Evolutionary conservation across 1,284 basidiomycete genomes (phyloP).

Genomic region (Peniophora sp.): DNA sequence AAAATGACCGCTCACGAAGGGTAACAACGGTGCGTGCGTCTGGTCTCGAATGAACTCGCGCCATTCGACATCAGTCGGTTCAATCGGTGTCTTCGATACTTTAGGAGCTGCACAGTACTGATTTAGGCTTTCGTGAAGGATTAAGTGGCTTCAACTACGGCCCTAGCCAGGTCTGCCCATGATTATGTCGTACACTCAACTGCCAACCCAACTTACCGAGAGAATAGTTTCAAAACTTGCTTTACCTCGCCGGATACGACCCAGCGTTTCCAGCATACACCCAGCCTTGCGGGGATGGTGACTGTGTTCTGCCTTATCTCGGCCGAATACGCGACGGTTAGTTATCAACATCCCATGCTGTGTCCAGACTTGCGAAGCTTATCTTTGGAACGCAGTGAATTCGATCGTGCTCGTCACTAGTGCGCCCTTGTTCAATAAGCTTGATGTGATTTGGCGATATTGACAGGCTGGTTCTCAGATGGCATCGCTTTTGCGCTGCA

Average conservation of each 20-base stretch:
- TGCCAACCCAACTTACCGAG: neutral
- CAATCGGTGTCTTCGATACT: no score
- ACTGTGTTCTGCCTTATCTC: constrained; percentile 60
- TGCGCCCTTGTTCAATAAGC: neutral
- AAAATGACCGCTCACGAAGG: constrained; percentile 23
- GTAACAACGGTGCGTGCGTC: constrained; percentile 57
- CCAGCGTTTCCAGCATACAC: constrained; percentile 48
- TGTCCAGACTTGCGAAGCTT: neutral
- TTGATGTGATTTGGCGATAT: neutral
- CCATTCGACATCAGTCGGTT: no score
- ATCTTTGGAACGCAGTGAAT: constrained; percentile 40
- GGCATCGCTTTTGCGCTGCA: constrained; percentile 71
- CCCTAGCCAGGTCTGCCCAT: constrained; percentile 21
- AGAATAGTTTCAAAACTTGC: constrained; percentile 69
- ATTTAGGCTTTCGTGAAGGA: neutral
- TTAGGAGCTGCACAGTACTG: no score
- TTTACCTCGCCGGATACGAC: constrained; percentile 66
- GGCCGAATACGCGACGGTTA: constrained; percentile 54
- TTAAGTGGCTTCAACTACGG: constrained; percentile 61
- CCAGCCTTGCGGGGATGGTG: constrained; percentile 36
- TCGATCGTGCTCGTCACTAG: constrained; percentile 65
- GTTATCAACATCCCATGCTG: constrained; percentile 14
- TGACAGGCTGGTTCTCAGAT: constrained; percentile 25
- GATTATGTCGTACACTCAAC: neutral
- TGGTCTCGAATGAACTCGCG: no score